Conservation (phyloP, 2,329 filamentous ascomycete genomes). For the Cadophora sp. region DNA sequence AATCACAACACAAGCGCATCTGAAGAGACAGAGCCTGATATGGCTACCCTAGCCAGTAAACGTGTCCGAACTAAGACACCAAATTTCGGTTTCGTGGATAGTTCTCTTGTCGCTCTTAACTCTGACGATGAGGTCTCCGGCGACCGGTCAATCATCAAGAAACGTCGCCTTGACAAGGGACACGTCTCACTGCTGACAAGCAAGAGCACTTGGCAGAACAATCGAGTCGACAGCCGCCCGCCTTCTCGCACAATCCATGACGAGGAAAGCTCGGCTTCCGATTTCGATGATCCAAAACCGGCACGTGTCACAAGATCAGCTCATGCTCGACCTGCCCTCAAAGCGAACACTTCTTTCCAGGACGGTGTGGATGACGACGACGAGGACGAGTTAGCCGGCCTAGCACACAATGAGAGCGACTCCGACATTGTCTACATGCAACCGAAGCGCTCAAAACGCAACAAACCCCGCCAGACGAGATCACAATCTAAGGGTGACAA, state of each 20-base stretch:
- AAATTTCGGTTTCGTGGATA: conserved; percentile 34
- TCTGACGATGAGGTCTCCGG: conserved; percentile 33
- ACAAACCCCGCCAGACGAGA: conserved; percentile 16
- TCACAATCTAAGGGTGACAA: conserved; percentile 17
- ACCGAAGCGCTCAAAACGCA: conserved; percentile 46
- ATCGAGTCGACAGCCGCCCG: conserved; percentile 28
- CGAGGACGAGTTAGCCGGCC: conserved; percentile 37
- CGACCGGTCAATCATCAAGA: conserved; percentile 32
- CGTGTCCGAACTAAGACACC: conserved; percentile 32
- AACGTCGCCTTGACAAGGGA: conserved; percentile 36
- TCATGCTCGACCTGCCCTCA: neutral
- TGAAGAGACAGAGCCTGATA: conserved; percentile 25
- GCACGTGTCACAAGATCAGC: conserved; percentile 17
- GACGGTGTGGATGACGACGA: conserved; percentile 36
- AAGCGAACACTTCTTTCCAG: conserved; percentile 16
- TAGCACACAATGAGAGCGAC: conserved; percentile 39
- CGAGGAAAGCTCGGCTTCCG: conserved; percentile 28
- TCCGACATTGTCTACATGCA: conserved; percentile 54
- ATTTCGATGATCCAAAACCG: conserved; percentile 18
- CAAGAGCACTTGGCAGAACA: conserved; percentile 31
- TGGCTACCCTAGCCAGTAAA: conserved; percentile 33
- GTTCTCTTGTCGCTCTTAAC: conserved; percentile 25
- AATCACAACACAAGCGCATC: conserved; percentile 37
- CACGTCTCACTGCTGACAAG: conserved; percentile 27
- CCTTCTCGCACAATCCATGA: conserved; percentile 24